These are phyloP conservation scores for Ascoidea tarda DNA, from an alignment of 805 yeast genomes.

Conservation along the genomic window DNA sequence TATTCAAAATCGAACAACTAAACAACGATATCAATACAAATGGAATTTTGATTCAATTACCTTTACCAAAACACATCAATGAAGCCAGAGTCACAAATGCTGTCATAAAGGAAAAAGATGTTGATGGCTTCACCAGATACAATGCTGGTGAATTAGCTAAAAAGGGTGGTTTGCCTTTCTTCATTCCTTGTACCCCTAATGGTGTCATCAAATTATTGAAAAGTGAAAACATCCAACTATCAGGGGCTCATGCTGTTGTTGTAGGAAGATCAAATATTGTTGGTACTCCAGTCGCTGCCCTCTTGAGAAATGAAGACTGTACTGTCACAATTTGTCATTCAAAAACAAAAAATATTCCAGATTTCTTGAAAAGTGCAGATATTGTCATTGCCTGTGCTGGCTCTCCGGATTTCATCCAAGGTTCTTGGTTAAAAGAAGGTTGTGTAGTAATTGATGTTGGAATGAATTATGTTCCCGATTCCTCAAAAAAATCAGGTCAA, in stretches of 20 bases:
- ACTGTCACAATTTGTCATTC: conserved; percentile 87
- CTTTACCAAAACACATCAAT: conserved; percentile 68
- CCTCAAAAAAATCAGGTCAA: conserved; percentile 60
- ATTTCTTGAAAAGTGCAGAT: conserved; percentile 56
- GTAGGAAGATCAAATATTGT: conserved; percentile 94
- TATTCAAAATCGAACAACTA: conserved; percentile 43
- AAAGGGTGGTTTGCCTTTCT: conserved; percentile 69
- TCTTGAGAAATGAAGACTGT: conserved; percentile 54
- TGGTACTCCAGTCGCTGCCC: conserved; percentile 83
- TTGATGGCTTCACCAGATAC: conserved; percentile 84
- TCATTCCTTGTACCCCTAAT: conserved; percentile 91
- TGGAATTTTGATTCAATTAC: conserved; percentile 84
- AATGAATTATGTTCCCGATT: conserved; percentile 75
- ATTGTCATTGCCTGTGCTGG: conserved; percentile 90
- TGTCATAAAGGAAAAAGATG: conserved; percentile 77
- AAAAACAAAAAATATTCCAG: conserved; percentile 45
- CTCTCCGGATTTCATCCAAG: conserved; percentile 68
- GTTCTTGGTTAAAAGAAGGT: conserved; percentile 77
- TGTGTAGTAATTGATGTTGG: conserved; percentile 91
- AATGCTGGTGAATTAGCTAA: conserved; percentile 87
- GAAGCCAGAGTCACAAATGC: conserved; percentile 72
- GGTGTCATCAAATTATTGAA: conserved; percentile 77
- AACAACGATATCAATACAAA: conserved; percentile 68
- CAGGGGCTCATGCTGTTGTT: conserved; percentile 83
- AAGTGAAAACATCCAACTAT: conserved; percentile 46